phyloP scores from a whole-genome alignment of 129 eudicot species.

The Ambrosia artemisiifolia region DNA sequence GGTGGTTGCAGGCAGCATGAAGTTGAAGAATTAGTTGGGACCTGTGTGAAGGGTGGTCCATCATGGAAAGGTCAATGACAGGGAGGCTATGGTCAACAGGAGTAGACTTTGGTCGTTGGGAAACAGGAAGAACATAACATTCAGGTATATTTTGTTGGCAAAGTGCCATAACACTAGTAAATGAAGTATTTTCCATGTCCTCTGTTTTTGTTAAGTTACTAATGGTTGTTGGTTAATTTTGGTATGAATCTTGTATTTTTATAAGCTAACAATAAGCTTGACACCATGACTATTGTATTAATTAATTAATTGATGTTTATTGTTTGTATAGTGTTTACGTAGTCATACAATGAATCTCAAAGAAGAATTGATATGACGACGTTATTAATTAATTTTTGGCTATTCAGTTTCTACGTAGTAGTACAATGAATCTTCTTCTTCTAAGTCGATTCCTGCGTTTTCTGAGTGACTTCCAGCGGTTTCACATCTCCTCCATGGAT shows the following conservation, averaged over 20 bases:
- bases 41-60: slow-evolving; percentile 36
- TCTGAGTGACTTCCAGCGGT: too few species aligned
- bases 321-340: slow-evolving; percentile 14
- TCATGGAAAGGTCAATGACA: slow-evolving; percentile 45
- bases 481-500: too few species aligned
- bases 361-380: background rate
- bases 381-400: too few species aligned
- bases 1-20: slow-evolving; percentile 49
- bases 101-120: slow-evolving; percentile 38
- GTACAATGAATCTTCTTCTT: too few species aligned
- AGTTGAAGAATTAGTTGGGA: slow-evolving; percentile 33
- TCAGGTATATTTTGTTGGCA: slow-evolving; percentile 40
- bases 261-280: slow-evolving; percentile 16
- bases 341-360: slow-evolving; percentile 18
- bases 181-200: slow-evolving; percentile 25
- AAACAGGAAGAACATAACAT: slow-evolving; percentile 42
- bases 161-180: slow-evolving; percentile 54
- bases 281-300: slow-evolving; percentile 10
- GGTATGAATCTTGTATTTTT: slow-evolving; percentile 8
- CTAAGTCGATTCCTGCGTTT: too few species aligned
- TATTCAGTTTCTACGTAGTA: too few species aligned
- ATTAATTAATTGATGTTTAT: too few species aligned
- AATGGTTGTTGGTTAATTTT: slow-evolving; percentile 5
- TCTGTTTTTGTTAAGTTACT: slow-evolving; percentile 30
- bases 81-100: slow-evolving; percentile 27